Evolutionary conservation across 805 yeast species (phyloP).

Genomic region (Lipomyces anomalus): DNA sequence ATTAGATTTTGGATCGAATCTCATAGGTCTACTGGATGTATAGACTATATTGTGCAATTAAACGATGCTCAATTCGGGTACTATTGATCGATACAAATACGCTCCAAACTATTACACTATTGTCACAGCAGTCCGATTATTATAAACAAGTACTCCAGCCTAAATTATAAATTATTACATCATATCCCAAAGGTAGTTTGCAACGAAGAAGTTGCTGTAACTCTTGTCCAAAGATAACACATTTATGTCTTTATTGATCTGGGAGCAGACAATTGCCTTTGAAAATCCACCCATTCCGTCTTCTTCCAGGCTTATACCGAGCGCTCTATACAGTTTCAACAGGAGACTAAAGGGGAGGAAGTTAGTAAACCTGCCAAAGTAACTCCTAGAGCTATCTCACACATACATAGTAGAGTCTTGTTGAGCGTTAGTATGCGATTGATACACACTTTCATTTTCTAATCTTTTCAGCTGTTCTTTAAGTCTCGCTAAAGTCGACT

Average conservation of each 20-base stretch:
- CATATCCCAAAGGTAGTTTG: conserved; percentile 72
- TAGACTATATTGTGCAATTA: neutral
- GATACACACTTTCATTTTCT: conserved; percentile 16
- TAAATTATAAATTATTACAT: conserved; percentile 9
- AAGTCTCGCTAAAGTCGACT: conserved; percentile 17
- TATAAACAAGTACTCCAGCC: neutral
- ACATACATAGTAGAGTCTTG: conserved; percentile 22
- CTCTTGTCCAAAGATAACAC: conserved; percentile 34
- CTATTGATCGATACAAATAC: too few relatives aligned
- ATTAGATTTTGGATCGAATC: neutral
- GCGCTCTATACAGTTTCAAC: conserved; percentile 19
- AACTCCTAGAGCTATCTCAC: too few relatives aligned
- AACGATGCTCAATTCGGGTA: too few relatives aligned
- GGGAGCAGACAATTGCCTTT: conserved; percentile 22
- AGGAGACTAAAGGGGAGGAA: conserved; percentile 13
- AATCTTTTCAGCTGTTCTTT: conserved; percentile 17
- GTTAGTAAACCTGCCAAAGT: too few relatives aligned
- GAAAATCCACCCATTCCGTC: conserved; percentile 15
- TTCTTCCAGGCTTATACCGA: conserved; percentile 21
- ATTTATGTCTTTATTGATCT: conserved; percentile 19
- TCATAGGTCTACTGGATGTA: neutral
- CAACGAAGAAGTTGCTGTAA: conserved; percentile 60
- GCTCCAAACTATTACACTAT: too few relatives aligned
- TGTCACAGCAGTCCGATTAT: too few relatives aligned
- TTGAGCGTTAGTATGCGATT: conserved; percentile 12